These are phyloP conservation scores for Sindora glabra DNA, from an alignment of 306 rosid genomes.

Conservation along the genomic window DNA sequence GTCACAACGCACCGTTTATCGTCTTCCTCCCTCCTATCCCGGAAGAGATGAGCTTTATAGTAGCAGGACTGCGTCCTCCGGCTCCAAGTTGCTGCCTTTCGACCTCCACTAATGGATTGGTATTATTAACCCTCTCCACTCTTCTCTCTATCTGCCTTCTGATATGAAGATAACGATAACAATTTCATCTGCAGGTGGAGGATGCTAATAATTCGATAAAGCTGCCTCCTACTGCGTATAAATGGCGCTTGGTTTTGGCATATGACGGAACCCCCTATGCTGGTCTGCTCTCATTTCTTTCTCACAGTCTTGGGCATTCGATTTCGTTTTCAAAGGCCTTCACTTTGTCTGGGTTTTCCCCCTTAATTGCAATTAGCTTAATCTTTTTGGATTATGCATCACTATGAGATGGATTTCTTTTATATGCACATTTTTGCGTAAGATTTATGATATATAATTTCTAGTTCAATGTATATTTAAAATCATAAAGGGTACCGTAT, in stretches of 20 bases:
- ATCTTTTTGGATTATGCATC: too few relatives aligned
- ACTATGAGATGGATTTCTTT: too few relatives aligned
- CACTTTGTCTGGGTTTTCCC: background rate
- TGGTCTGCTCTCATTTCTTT: conserved; percentile 32
- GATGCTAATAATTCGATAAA: conserved; percentile 1
- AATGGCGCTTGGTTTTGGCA: conserved; percentile 79
- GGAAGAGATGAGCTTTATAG: conserved; percentile 31
- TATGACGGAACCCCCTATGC: conserved; percentile 78
- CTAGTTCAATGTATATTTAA: too few relatives aligned
- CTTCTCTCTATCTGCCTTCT: background rate
- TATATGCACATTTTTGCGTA: too few relatives aligned
- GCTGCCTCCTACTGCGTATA: conserved; percentile 27
- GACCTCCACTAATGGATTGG: conserved; percentile 14
- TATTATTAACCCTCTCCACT: background rate
- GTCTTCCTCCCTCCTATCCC: too few relatives aligned
- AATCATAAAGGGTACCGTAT: too few relatives aligned
- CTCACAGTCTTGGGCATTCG: background rate
- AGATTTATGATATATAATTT: too few relatives aligned
- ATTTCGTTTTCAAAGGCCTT: conserved; percentile 2
- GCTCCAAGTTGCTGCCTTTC: conserved; percentile 17
- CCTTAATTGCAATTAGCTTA: background rate
- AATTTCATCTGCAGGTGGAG: conserved; percentile 7
- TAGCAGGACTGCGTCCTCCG: conserved; percentile 22
- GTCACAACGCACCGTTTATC: background rate
- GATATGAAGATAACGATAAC: background rate